These are phyloP conservation scores for Colletotrichum cordylinicola DNA, from an alignment of 2,329 filamentous ascomycete genomes.

Conservation along the genomic window DNA sequence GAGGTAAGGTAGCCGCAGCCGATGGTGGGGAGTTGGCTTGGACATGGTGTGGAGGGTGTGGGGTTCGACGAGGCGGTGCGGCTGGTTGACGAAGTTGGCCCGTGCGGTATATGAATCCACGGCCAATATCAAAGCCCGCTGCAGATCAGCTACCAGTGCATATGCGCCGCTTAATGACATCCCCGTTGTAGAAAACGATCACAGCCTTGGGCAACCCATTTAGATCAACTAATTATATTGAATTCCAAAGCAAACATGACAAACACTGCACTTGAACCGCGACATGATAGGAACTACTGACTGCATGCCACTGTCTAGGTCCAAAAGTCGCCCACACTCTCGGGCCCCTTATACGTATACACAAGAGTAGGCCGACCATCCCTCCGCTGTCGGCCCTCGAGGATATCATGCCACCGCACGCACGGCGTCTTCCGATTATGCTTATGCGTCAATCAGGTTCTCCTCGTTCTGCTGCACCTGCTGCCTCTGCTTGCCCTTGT, in stretches of 20 bases:
- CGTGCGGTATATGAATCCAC: not conserved
- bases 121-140: not conserved
- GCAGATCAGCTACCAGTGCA: not conserved
- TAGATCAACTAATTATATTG: not conserved
- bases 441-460: slow-evolving; percentile 66
- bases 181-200: not conserved
- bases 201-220: not conserved
- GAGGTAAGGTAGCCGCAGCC: slow-evolving; percentile 18
- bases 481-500: slow-evolving; percentile 62
- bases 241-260: slow-evolving; percentile 2
- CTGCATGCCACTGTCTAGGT: slow-evolving; percentile 22
- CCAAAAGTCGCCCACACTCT: slow-evolving; percentile 6
- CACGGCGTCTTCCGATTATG: not conserved
- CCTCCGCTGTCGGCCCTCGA: slow-evolving; percentile 5
- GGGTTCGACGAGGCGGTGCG: slow-evolving; percentile 21
- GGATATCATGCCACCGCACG: slow-evolving; percentile 3
- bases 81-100: not conserved
- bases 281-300: slow-evolving; percentile 11
- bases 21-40: slow-evolving; percentile 16
- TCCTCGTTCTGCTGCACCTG: slow-evolving; percentile 55
- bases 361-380: slow-evolving; percentile 12
- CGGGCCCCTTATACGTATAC: slow-evolving; percentile 19
- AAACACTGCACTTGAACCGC: not conserved
- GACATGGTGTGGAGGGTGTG: slow-evolving; percentile 15
- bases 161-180: not conserved